Percentiles rank a stretch among this genome's conserved stretches.
Conservation (phyloP, 1,284 basidiomycete genomes). For the Marasmius oreades region DNA sequence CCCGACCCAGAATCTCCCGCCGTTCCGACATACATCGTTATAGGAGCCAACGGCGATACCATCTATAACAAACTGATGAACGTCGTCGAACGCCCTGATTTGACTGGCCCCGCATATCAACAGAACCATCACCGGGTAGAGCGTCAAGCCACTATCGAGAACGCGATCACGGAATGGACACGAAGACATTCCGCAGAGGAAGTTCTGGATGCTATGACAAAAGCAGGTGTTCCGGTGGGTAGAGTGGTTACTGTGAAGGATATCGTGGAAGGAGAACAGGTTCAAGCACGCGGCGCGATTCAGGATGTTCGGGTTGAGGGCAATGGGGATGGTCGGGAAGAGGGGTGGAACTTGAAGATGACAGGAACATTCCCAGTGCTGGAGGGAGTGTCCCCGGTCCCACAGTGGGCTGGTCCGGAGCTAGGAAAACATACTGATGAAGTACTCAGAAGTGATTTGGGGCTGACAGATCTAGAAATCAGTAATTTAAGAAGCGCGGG, state of each 20-base stretch:
- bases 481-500: constrained; percentile 39
- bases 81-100: constrained; percentile 53
- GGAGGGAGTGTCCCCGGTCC: constrained; percentile 50
- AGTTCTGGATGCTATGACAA: constrained; percentile 38
- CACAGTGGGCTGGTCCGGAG: constrained; percentile 66
- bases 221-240: constrained; percentile 57
- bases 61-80: constrained; percentile 65
- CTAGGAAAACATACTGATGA: constrained; percentile 62
- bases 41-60: constrained; percentile 68
- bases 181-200: constrained; percentile 38
- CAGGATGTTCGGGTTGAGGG: constrained; percentile 53
- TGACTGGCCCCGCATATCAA: constrained; percentile 49
- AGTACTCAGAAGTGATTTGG: constrained; percentile 49
- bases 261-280: constrained; percentile 54
- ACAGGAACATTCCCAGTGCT: constrained; percentile 58
- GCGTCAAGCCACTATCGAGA: constrained; percentile 57
- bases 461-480: constrained; percentile 41
- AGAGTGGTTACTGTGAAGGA: constrained; percentile 60
- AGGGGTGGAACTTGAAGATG: constrained; percentile 64
- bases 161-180: constrained; percentile 60
- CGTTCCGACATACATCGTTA: constrained; percentile 55
- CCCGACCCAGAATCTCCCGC: constrained; percentile 38
- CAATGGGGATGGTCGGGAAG: constrained; percentile 17
- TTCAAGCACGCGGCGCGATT: constrained; percentile 50
- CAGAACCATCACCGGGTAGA: constrained; percentile 63